Conservation (phyloP, 768 basidiomycete genomes). For the Omphalotus guepiniiformis region DNA sequence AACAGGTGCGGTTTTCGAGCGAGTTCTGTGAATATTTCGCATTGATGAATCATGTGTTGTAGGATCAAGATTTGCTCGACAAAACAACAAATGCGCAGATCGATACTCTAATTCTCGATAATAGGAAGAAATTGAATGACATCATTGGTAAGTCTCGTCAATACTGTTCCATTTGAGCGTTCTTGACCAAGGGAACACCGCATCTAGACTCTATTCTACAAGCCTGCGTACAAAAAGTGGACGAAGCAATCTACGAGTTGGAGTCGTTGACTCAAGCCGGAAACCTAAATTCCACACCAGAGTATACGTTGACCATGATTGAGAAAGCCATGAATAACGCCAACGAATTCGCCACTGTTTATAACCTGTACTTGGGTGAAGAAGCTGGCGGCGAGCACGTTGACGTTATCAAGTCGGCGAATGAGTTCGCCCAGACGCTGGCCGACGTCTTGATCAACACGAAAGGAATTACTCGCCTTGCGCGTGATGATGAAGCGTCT, state of each 20-base stretch:
- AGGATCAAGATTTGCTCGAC: constrained; percentile 83
- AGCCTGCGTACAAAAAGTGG: constrained; percentile 94
- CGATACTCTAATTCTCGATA: constrained; percentile 93
- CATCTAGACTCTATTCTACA: constrained; percentile 90
- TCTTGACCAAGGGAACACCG: constrained; percentile 10
- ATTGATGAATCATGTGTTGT: constrained; percentile 6
- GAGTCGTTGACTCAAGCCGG: constrained; percentile 94
- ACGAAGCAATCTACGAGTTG: constrained; percentile 95
- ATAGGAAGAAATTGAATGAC: constrained; percentile 95
- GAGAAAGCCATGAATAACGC: constrained; percentile 95
- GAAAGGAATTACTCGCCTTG: constrained; percentile 92
- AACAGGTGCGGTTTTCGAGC: constrained; percentile 51
- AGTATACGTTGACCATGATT: constrained; percentile 97
- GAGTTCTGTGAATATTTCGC: constrained; percentile 12
- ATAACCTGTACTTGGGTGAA: constrained; percentile 84
- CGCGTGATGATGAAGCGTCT: constrained; percentile 85
- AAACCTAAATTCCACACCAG: constrained; percentile 95
- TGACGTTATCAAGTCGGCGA: constrained; percentile 96
- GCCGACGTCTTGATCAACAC: constrained; percentile 90
- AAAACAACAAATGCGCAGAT: constrained; percentile 96
- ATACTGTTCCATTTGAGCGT: not conserved
- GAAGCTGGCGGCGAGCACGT: constrained; percentile 93
- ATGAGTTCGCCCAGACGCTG: constrained; percentile 92
- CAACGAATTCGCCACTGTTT: constrained; percentile 93
- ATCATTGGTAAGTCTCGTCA: constrained; percentile 68